Base-by-base conservation (phyloP, 768 basidiomycete species). In the Calocybe cyanea region DNA sequence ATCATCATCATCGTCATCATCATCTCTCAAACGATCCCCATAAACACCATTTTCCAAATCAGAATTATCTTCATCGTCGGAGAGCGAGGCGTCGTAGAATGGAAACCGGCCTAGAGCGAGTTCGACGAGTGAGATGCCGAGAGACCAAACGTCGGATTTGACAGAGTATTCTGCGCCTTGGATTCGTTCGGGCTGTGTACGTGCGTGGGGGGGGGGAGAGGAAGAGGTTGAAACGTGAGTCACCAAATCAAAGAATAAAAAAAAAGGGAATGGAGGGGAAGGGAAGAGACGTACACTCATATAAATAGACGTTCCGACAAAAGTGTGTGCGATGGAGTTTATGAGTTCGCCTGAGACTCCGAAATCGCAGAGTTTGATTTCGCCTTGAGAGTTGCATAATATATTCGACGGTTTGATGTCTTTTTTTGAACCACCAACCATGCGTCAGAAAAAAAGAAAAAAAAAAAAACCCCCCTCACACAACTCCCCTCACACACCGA, bases 401-500 rank as follows among this genome's bases (percentile, higher is more conserved):
- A 99, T 95, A 61, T 98, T 99, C 7, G 93, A 96, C 14, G 96
- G 96, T 66, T 99, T 99, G 75, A 99, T 97, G 61, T 98, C 96
- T 97, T 7, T n/a, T 5, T n/a, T n/a, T n/a, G n/a, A n/a, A n/a
- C n/a, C n/a, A n/a, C n/a, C 13, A 14, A 35, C 6, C 7, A 6
- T 14, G 14, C 17, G 13, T 35, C 5, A 18, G n/a, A 18, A 35
- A 14, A 14, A n/a, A 39, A 38, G 7, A 15, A 9, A 30, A 20
- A n/a, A 15, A 11, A 14, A 40, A 7, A 7, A n/a, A 21, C 25
- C 9, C 11, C 18, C n/a, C 13, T 9, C 10, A 31, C 7, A 42
- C 38, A 23, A 19, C 18, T 2, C n/a, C n/a, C n/a, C n/a, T n/a
- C n/a, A n/a, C 25, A 38, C 18, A 17, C 17, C 4, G 4, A 20